phyloP scores from a whole-genome alignment of 768 basidiomycete species.

The Mycena metata region DNA sequence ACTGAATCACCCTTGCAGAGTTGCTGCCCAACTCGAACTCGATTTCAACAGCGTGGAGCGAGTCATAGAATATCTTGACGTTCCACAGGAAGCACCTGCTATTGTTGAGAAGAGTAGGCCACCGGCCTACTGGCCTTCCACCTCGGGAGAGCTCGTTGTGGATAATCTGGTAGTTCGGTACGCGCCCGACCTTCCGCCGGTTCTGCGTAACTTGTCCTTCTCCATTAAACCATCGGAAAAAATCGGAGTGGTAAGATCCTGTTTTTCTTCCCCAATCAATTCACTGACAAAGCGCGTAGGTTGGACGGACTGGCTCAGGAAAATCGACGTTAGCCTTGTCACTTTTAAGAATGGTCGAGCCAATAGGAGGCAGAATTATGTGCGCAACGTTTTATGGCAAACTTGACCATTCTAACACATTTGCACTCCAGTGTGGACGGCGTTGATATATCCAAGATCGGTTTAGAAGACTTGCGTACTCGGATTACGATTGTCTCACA shows the following conservation, averaged over 20 bases:
- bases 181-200: conserved; percentile 71
- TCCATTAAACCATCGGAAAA: conserved; percentile 72
- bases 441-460: conserved; percentile 75
- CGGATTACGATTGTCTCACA: conserved; percentile 80
- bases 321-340: conserved; percentile 72
- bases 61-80: conserved; percentile 76
- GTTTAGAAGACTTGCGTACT: conserved; percentile 76
- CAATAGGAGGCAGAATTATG: conserved; percentile 69
- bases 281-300: conserved; percentile 48
- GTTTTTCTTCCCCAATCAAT: not conserved
- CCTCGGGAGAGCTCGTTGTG: conserved; percentile 67
- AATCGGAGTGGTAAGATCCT: conserved; percentile 70
- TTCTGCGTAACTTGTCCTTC: conserved; percentile 71
- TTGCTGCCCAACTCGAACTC: conserved; percentile 77
- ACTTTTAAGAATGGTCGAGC: conserved; percentile 74
- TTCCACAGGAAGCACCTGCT: conserved; percentile 77
- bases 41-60: conserved; percentile 84
- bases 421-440: conserved; percentile 65
- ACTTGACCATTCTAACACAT: not conserved
- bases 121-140: conserved; percentile 82
- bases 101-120: conserved; percentile 67
- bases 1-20: conserved; percentile 50
- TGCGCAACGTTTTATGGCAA: conserved; percentile 46
- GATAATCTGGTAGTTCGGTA: conserved; percentile 74
- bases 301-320: conserved; percentile 79